Conservation (phyloP, 1,284 basidiomycete genomes). For the Inonotus obliquus region DNA sequence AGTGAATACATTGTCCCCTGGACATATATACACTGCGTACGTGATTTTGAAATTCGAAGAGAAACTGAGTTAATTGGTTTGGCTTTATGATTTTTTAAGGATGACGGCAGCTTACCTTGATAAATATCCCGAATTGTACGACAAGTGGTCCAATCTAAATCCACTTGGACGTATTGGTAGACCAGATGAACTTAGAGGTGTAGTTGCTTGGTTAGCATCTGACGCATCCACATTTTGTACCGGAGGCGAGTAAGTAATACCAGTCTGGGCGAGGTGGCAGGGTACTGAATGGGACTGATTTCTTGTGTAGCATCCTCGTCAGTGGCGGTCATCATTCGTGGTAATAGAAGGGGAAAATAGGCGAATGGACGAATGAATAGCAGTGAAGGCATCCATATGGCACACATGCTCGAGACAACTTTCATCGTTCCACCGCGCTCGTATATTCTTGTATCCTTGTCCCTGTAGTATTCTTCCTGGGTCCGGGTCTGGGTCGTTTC, state of each 20-base stretch:
- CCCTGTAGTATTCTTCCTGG: no score
- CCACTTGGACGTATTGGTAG: slow-evolving; percentile 73
- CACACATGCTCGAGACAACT: no score
- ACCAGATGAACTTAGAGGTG: slow-evolving; percentile 76
- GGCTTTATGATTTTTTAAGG: background rate
- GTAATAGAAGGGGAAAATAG: slow-evolving; percentile 33
- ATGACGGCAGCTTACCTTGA: slow-evolving; percentile 80
- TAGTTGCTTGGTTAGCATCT: slow-evolving; percentile 74
- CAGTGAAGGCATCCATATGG: background rate
- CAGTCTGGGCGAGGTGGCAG: background rate
- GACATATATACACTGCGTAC: slow-evolving; percentile 70
- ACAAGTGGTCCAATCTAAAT: slow-evolving; percentile 72
- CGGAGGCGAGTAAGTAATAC: slow-evolving; percentile 71
- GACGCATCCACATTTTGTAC: slow-evolving; percentile 75
- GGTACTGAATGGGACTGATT: slow-evolving; percentile 11
- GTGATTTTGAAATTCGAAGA: slow-evolving; percentile 30
- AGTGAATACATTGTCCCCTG: slow-evolving; percentile 73
- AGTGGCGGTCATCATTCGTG: slow-evolving; percentile 69
- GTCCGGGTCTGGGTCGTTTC: no score
- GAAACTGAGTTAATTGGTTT: no score
- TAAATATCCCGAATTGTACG: slow-evolving; percentile 59
- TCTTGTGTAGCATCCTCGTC: slow-evolving; percentile 52
- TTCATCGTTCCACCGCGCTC: background rate
- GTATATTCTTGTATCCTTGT: no score
- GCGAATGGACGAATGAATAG: background rate